A percentile compares a stretch with the other conserved stretches of the same genome.
Evolutionary conservation across 31 red algal species (phyloP).

Genomic region (Asparagopsis taxiformis): DNA sequence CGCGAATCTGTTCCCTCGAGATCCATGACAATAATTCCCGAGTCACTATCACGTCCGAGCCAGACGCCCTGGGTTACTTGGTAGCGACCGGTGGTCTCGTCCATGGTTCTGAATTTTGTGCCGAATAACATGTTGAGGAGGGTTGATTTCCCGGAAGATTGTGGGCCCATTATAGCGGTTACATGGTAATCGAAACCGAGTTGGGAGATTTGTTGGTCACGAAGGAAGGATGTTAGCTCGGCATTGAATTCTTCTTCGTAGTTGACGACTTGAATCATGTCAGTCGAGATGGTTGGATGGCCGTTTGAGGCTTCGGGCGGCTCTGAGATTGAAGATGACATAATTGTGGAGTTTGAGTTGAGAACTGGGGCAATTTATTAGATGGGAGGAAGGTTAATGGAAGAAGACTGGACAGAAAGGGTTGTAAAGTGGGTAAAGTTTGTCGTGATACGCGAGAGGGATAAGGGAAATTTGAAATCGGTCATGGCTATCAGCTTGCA

Average conservation of each 20-base stretch:
- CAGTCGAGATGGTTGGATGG: conserved; percentile 1
- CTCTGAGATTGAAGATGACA: background rate
- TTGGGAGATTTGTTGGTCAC: conserved; percentile 15
- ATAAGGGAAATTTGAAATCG: too few species aligned
- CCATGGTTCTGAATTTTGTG: conserved; percentile 92
- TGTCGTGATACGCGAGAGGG: too few species aligned
- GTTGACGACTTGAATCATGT: conserved; percentile 88
- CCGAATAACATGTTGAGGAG: conserved; percentile 95
- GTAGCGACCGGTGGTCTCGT: conserved; percentile 81
- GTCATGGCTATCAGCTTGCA: too few species aligned
- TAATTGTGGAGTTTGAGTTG: too few species aligned
- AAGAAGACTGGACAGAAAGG: too few species aligned
- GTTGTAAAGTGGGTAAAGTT: too few species aligned
- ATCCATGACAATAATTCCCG: conserved; percentile 84
- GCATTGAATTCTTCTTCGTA: conserved; percentile 90
- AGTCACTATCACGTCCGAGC: conserved; percentile 74
- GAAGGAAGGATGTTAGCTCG: conserved; percentile 58
- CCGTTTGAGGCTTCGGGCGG: background rate
- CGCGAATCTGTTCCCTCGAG: conserved; percentile 96
- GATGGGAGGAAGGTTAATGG: too few species aligned
- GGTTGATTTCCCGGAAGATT: conserved; percentile 98
- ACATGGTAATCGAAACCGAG: conserved; percentile 90
- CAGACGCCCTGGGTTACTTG: conserved; percentile 98
- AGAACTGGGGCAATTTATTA: too few species aligned
- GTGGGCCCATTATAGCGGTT: conserved; percentile 93